Percentiles rank a stretch among this genome's conserved stretches.
Conservation (phyloP, 2,329 filamentous ascomycete genomes). For the Scytalidium sp. region DNA sequence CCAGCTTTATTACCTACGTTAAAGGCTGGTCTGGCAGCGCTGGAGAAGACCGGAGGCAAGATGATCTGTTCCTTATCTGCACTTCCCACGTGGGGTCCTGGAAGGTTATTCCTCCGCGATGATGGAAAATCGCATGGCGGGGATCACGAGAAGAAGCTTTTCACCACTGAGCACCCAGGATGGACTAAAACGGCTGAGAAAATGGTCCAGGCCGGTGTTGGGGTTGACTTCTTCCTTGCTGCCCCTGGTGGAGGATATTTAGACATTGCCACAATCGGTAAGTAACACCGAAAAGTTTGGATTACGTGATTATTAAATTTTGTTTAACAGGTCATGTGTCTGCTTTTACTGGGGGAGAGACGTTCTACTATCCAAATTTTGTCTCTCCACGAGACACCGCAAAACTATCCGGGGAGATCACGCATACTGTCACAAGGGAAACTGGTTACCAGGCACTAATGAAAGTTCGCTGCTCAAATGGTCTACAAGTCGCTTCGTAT, state of each 20-base stretch:
- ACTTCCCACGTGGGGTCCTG: constrained; percentile 90
- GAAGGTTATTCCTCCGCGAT: constrained; percentile 79
- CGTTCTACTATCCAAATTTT: constrained; percentile 97
- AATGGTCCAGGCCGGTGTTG: constrained; percentile 83
- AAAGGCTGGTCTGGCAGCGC: constrained; percentile 77
- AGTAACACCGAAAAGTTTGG: constrained; percentile 25
- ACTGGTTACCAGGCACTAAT: constrained; percentile 95
- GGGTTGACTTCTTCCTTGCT: constrained; percentile 91
- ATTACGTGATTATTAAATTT: constrained; percentile 18
- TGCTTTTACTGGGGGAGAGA: constrained; percentile 88
- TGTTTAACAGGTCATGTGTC: constrained; percentile 67
- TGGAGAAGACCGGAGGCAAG: constrained; percentile 87
- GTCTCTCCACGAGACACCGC: constrained; percentile 80
- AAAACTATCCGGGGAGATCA: constrained; percentile 81
- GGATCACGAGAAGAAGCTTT: constrained; percentile 88
- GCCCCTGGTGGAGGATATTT: constrained; percentile 88
- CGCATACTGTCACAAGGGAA: constrained; percentile 81
- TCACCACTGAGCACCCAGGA: constrained; percentile 82
- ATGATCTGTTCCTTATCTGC: constrained; percentile 82
- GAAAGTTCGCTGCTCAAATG: constrained; percentile 98
- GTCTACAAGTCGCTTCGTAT: constrained; percentile 88
- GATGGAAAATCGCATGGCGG: constrained; percentile 82
- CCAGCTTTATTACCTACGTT: constrained; percentile 82
- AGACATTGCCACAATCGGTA: constrained; percentile 87
- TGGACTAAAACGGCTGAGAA: constrained; percentile 86